Conservation (phyloP, 2,329 filamentous ascomycete genomes). For the Claviceps humidiphila region DNA sequence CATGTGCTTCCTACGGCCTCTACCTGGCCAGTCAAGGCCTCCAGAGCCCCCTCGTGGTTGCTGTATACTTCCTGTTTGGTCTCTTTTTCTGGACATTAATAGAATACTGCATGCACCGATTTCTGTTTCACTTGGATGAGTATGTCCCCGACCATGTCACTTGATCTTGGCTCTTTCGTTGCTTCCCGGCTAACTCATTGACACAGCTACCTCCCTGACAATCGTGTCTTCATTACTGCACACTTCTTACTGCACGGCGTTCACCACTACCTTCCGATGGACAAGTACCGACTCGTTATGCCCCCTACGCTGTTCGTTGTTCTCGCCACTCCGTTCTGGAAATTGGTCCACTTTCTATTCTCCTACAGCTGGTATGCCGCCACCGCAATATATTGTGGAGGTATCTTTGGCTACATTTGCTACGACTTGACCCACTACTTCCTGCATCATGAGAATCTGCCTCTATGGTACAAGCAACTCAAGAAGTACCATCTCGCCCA, state of each 20-base stretch:
- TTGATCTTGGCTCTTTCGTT: not conserved
- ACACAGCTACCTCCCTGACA: constrained; percentile 72
- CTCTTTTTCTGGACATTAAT: constrained; percentile 75
- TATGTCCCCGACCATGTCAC: constrained; percentile 35
- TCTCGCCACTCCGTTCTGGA: constrained; percentile 84
- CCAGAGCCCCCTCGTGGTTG: constrained; percentile 30
- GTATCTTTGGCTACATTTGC: constrained; percentile 88
- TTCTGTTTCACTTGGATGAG: constrained; percentile 87
- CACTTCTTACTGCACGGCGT: constrained; percentile 95
- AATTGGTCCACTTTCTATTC: constrained; percentile 71
- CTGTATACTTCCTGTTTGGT: constrained; percentile 55
- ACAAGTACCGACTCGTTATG: constrained; percentile 94
- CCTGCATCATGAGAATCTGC: constrained; percentile 87
- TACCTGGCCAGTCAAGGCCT: constrained; percentile 52
- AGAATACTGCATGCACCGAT: constrained; percentile 81
- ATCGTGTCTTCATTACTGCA: constrained; percentile 68
- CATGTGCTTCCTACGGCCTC: constrained; percentile 62
- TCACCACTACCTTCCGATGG: constrained; percentile 99
- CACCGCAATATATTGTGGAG: constrained; percentile 69
- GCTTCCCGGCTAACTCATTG: constrained; percentile 16
- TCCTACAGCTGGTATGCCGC: constrained; percentile 75
- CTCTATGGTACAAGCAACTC: constrained; percentile 74
- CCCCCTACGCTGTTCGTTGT: constrained; percentile 76
- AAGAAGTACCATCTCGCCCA: constrained; percentile 98
- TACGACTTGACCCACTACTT: constrained; percentile 99